Evolutionary conservation across 2,329 filamentous ascomycete genomes (phyloP).

Genomic region (Colletotrichum sp.): DNA sequence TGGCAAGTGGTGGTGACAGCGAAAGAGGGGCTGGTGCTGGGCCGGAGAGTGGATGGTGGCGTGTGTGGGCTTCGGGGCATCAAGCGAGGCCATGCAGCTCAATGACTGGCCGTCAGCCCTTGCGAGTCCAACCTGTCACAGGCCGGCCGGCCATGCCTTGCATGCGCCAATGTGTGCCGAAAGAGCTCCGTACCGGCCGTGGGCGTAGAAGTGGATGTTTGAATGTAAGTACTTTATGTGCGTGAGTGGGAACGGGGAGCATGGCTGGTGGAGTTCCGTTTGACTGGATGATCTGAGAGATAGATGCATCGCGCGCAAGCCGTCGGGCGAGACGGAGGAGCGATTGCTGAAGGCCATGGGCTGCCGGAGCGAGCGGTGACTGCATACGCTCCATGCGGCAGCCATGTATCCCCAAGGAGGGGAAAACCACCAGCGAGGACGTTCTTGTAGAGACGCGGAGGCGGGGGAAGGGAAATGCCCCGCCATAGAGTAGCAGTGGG

Average conservation of each 20-base stretch:
- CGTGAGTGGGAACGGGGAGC: slow-evolving; percentile 10
- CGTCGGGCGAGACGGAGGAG: not conserved
- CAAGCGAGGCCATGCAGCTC: slow-evolving; percentile 7
- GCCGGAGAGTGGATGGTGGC: not conserved
- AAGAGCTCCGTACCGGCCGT: not conserved
- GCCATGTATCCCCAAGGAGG: not conserved
- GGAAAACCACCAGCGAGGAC: not conserved
- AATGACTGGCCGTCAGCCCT: slow-evolving; percentile 4
- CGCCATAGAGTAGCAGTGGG: not conserved
- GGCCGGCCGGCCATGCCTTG: slow-evolving; percentile 3
- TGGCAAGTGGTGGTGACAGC: not conserved
- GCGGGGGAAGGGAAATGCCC: not conserved
- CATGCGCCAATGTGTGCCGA: not conserved
- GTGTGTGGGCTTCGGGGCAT: not conserved
- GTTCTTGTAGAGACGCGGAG: not conserved
- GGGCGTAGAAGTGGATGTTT: slow-evolving; percentile 13
- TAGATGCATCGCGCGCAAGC: not conserved
- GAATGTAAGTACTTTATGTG: slow-evolving; percentile 2
- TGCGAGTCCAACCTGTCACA: not conserved
- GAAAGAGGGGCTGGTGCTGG: not conserved
- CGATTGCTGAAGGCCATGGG: not conserved
- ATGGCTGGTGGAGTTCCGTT: slow-evolving; percentile 8
- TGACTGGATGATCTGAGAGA: slow-evolving; percentile 5
- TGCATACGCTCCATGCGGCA: not conserved
- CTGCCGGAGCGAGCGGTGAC: not conserved